Evolutionary conservation across 2,329 filamentous ascomycete species (phyloP).

Genomic region (Coleophoma crateriformis): DNA sequence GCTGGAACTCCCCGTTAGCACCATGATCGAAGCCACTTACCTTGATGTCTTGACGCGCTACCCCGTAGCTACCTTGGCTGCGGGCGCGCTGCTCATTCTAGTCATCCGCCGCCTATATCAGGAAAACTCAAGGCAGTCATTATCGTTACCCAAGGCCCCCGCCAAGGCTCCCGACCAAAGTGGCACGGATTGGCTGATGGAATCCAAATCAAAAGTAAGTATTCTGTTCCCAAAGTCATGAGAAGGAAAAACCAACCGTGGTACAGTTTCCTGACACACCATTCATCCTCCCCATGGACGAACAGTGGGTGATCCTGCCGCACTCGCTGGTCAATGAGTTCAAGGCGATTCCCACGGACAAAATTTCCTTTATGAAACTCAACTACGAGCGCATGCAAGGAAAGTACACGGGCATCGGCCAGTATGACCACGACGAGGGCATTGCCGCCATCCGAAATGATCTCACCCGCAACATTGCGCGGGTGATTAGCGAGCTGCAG

Average conservation of each 20-base stretch:
- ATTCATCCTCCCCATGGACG: constrained; percentile 5
- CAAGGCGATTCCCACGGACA: constrained; percentile 5
- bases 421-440: neutral
- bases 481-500: constrained; percentile 1
- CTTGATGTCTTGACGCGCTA: neutral
- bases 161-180: neutral
- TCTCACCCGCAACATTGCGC: constrained; percentile 6
- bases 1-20: neutral
- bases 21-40: neutral
- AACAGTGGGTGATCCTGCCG: constrained; percentile 6
- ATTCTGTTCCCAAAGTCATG: no score
- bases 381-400: constrained; percentile 2
- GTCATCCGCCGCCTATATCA: neutral
- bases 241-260: no score
- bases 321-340: constrained; percentile 6
- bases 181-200: neutral
- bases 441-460: constrained; percentile 3
- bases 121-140: neutral
- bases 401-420: constrained; percentile 3
- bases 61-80: neutral
- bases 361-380: constrained; percentile 2
- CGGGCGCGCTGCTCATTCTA: neutral
- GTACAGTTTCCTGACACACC: constrained; percentile 5
- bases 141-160: neutral
- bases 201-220: no score